Conservation (phyloP, 192 early-diverging fungal species). For the Linnemannia elongata region DNA sequence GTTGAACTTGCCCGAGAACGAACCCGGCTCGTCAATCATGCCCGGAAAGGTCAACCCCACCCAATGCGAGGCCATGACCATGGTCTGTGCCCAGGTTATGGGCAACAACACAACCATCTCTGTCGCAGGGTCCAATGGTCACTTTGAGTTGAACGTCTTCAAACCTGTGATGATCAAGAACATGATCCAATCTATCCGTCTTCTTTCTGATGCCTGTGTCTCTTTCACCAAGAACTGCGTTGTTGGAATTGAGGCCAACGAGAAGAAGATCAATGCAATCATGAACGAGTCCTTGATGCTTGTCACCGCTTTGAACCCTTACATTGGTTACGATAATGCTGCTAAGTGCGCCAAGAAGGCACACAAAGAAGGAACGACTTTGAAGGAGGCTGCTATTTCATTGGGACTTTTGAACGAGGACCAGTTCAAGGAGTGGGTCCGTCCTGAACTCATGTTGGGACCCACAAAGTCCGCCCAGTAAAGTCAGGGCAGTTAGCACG, state of each 20-base stretch:
- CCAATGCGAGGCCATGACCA: constrained; percentile 98
- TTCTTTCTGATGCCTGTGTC: constrained; percentile 82
- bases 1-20: constrained; percentile 94
- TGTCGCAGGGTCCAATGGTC: constrained; percentile 92
- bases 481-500: background rate
- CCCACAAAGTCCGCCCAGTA: constrained; percentile 17
- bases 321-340: constrained; percentile 87
- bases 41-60: constrained; percentile 99
- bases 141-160: constrained; percentile 99
- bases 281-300: constrained; percentile 96
- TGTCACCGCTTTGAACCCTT: constrained; percentile 96
- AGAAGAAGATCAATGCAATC: constrained; percentile 84
- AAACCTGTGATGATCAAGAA: constrained; percentile 99
- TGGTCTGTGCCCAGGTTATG: constrained; percentile 98
- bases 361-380: constrained; percentile 85
- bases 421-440: constrained; percentile 95
- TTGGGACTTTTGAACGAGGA: constrained; percentile 88
- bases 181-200: constrained; percentile 90
- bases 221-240: constrained; percentile 98
- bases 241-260: constrained; percentile 91
- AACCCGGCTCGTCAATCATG: constrained; percentile 99
- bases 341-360: constrained; percentile 97
- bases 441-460: constrained; percentile 89
- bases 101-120: constrained; percentile 95
- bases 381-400: constrained; percentile 89